These are phyloP conservation scores for Podila epicladia DNA, from an alignment of 192 early-diverging fungal genomes.

Conservation along the genomic window DNA sequence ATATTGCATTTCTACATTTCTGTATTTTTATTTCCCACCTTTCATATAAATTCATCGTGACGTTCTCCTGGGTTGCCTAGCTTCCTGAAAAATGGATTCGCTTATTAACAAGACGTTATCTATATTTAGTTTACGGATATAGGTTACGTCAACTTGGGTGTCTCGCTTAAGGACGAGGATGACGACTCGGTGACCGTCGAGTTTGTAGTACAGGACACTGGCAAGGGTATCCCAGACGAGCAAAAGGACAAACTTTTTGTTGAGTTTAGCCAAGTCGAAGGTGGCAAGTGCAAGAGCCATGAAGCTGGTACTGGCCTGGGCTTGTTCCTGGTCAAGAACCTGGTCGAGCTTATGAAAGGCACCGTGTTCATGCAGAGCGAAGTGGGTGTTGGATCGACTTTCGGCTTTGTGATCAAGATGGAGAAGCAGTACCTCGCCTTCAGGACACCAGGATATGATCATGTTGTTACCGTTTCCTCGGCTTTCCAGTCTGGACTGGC, in stretches of 20 bases:
- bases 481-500: constrained; percentile 18
- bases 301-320: constrained; percentile 48
- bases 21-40: not conserved
- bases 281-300: constrained; percentile 42
- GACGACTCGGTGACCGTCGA: constrained; percentile 49
- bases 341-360: constrained; percentile 48
- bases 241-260: constrained; percentile 52
- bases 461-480: constrained; percentile 47
- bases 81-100: not conserved
- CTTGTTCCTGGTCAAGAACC: constrained; percentile 43
- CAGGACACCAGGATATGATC: constrained; percentile 44
- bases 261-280: constrained; percentile 49
- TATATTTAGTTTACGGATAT: constrained; percentile 39
- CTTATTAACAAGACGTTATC: too few species aligned
- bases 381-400: constrained; percentile 45
- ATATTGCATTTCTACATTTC: not conserved
- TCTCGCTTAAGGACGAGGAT: constrained; percentile 49
- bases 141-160: constrained; percentile 46
- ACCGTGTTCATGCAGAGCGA: constrained; percentile 41
- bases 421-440: constrained; percentile 52
- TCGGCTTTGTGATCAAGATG: constrained; percentile 50
- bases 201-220: constrained; percentile 51
- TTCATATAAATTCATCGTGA: not conserved
- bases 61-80: not conserved
- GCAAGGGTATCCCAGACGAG: constrained; percentile 39